Percentiles rank a stretch among this genome's conserved stretches.
Evolutionary conservation across 768 basidiomycete species (phyloP).

Genomic region (Symmetrospora coprosmae): DNA sequence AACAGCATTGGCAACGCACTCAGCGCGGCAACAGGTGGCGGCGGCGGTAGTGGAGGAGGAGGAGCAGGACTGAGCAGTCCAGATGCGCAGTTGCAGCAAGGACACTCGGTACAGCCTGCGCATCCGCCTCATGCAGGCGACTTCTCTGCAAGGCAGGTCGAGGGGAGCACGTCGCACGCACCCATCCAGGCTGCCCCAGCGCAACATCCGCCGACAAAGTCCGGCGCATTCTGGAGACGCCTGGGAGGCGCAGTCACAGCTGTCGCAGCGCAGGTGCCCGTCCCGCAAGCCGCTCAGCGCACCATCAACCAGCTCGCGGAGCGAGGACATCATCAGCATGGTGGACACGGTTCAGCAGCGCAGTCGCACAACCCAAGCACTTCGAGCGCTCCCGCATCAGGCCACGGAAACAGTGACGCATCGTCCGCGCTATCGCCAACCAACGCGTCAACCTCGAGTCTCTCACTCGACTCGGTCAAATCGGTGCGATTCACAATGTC

Average conservation of each 20-base stretch:
- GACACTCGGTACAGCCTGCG: not conserved
- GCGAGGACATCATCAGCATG: no score
- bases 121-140: not conserved
- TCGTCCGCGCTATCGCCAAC: not conserved
- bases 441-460: not conserved
- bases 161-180: not conserved
- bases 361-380: no score
- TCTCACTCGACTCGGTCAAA: slow-evolving; percentile 43
- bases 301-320: no score
- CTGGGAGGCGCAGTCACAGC: slow-evolving; percentile 12
- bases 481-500: slow-evolving; percentile 84
- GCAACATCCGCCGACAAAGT: not conserved
- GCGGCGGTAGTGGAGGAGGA: no score
- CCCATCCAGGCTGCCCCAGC: not conserved
- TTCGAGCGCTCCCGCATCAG: no score
- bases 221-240: slow-evolving; percentile 6
- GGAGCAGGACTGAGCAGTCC: no score
- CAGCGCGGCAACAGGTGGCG: not conserved
- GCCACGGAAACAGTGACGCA: no score
- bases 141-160: not conserved
- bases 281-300: not conserved
- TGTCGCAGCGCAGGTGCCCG: slow-evolving; percentile 9
- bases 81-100: not conserved
- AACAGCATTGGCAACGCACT: not conserved
- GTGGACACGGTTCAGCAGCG: no score